phyloP scores from a whole-genome alignment of 176 grass and related monocot genomes.

The Hordeum marinum region DNA sequence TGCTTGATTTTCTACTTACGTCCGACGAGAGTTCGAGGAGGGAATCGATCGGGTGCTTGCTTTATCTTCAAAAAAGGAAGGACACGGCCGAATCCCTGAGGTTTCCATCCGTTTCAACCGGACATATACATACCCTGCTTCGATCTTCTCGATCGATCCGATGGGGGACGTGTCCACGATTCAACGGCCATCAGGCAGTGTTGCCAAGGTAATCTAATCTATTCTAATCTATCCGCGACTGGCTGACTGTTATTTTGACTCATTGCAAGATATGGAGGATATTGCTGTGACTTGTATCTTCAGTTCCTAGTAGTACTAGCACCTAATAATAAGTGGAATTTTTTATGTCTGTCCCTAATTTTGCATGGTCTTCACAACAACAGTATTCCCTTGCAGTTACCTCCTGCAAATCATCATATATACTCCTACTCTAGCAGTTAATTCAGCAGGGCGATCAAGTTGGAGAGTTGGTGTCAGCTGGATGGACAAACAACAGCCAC shows the following conservation, averaged over 20 bases:
- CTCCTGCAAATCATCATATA: too few relatives aligned
- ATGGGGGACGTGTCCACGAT: constrained; percentile 31
- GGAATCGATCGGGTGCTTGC: too few relatives aligned
- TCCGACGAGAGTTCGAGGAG: not conserved
- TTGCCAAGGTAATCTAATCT: constrained; percentile 13
- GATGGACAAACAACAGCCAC: constrained; percentile 66
- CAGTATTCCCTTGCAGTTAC: too few relatives aligned
- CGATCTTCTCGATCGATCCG: not conserved
- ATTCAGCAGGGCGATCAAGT: constrained; percentile 25
- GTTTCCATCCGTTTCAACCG: too few relatives aligned
- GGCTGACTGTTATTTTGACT: not conserved
- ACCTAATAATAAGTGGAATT: too few relatives aligned
- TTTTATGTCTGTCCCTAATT: too few relatives aligned
- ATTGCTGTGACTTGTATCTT: not conserved
- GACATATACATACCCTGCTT: not conserved
- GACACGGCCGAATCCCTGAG: not conserved
- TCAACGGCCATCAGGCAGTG: not conserved
- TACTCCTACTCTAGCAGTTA: too few relatives aligned
- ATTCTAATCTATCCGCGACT: too few relatives aligned
- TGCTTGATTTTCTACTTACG: not conserved
- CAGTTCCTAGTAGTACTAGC: too few relatives aligned
- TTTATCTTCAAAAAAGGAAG: too few relatives aligned
- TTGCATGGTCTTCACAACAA: too few relatives aligned
- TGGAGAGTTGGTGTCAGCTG: constrained; percentile 24
- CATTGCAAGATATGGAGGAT: not conserved